Evolutionary conservation across 2,329 filamentous ascomycete species (phyloP).

Genomic region (Trichoderma polysporum): DNA sequence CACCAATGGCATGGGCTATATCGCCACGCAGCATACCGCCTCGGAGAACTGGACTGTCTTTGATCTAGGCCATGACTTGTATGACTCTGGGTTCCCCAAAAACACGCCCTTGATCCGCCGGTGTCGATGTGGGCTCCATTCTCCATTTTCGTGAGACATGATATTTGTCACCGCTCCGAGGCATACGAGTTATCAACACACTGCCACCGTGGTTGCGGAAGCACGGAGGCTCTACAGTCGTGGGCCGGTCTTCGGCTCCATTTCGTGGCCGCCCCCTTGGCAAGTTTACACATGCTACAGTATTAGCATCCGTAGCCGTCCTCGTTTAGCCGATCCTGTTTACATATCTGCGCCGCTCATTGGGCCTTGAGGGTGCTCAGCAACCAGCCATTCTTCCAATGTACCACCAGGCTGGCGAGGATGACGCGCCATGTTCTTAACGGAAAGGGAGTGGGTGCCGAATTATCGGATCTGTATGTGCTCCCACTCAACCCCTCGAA

Average conservation of each 20-base stretch:
- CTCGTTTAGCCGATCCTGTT: not conserved
- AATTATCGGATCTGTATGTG: not conserved
- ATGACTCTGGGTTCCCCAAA: not conserved
- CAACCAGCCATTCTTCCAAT: conserved; percentile 1
- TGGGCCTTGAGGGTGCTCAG: not conserved
- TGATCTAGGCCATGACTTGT: not conserved
- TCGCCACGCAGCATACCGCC: not conserved
- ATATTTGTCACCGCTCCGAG: conserved; percentile 1
- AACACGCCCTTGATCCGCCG: not conserved
- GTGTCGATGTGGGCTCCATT: not conserved
- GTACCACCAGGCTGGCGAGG: conserved; percentile 13
- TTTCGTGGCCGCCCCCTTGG: not conserved
- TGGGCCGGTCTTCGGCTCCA: not conserved
- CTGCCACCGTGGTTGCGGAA: not conserved
- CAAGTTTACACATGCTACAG: not conserved
- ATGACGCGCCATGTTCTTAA: conserved; percentile 15
- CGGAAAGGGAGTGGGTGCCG: conserved; percentile 4
- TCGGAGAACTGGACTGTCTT: not conserved
- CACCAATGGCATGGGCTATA: not conserved
- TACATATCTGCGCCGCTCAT: not conserved
- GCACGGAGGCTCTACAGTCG: not conserved
- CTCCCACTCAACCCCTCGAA: not conserved
- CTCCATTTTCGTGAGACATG: conserved; percentile 7
- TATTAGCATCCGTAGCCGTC: not conserved
- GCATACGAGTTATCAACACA: not conserved